phyloP scores from a whole-genome alignment of 768 basidiomycete genomes.

The Lactarius quietus region DNA sequence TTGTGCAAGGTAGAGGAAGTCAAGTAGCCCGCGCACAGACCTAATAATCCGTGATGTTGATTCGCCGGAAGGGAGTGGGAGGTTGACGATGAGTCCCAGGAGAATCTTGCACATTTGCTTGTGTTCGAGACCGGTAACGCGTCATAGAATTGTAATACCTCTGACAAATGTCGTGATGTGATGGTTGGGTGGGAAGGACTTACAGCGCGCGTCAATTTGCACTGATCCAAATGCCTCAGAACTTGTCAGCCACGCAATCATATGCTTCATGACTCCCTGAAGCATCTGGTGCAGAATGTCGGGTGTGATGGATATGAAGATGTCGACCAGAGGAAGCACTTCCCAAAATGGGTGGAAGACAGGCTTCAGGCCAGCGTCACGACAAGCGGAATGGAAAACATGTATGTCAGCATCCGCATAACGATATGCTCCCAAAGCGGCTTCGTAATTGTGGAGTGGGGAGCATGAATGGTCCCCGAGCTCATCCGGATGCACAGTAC shows the following conservation, averaged over 20 bases:
- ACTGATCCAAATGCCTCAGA: not conserved
- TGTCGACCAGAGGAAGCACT: not conserved
- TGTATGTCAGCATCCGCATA: not conserved
- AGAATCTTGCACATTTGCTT: too few species aligned
- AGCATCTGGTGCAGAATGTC: not conserved
- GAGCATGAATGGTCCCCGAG: not conserved
- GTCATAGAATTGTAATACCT: too few species aligned
- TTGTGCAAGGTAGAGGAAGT: too few species aligned
- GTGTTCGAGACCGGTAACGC: too few species aligned
- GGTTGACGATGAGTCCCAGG: too few species aligned
- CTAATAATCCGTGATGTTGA: too few species aligned
- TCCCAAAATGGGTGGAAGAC: not conserved
- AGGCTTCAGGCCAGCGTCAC: not conserved
- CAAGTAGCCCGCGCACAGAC: too few species aligned
- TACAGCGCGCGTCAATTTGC: not conserved
- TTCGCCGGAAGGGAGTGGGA: too few species aligned
- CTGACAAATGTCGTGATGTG: not conserved
- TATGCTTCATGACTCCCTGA: not conserved
- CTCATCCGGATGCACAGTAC: not conserved
- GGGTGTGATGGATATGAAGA: not conserved
- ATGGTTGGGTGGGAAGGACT: not conserved
- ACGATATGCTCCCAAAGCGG: not conserved
- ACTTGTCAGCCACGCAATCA: not conserved
- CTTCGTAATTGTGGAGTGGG: not conserved
- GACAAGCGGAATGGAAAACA: not conserved